A percentile compares a stretch with the other conserved stretches of the same genome.
Evolutionary conservation across 2,329 filamentous ascomycete species (phyloP).

Genomic region (Karstenula rhodostoma): DNA sequence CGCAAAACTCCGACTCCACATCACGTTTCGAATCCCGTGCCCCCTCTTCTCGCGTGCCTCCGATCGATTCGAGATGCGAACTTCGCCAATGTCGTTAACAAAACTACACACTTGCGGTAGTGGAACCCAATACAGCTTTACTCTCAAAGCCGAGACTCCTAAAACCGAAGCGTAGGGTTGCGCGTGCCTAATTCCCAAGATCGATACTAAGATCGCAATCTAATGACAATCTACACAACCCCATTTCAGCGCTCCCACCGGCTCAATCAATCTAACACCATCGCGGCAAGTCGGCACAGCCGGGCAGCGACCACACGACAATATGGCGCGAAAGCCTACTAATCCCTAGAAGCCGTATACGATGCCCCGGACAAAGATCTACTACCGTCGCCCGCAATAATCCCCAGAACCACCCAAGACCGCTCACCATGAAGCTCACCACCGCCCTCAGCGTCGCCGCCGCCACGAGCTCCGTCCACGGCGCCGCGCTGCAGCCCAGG

Average conservation of each 20-base stretch:
- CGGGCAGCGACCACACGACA: constrained; percentile 6
- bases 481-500: constrained; percentile 35
- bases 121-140: not conserved
- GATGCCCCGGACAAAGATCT: constrained; percentile 7
- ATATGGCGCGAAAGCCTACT: constrained; percentile 12
- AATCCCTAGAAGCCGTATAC: constrained; percentile 7
- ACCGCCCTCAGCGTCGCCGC: constrained; percentile 29
- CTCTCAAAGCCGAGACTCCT: constrained; percentile 1
- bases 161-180: constrained; percentile 32
- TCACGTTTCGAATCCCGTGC: not conserved
- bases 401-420: not conserved
- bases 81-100: not conserved
- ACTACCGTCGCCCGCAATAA: not conserved
- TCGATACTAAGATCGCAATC: constrained; percentile 19
- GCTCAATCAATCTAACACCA: constrained; percentile 30
- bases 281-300: constrained; percentile 17
- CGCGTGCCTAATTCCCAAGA: constrained; percentile 27
- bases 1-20: not conserved
- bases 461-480: constrained; percentile 29
- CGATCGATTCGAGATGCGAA: not conserved
- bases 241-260: constrained; percentile 26
- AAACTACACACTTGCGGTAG: not conserved
- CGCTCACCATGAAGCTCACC: constrained; percentile 35
- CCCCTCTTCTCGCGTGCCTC: not conserved
- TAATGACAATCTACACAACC: constrained; percentile 35